Evolutionary conservation across 371 early-diverging fungal genomes (phyloP), one percentile per base, ranked within the genome.

Genomic region (Gilbertella persicaria): DNA sequence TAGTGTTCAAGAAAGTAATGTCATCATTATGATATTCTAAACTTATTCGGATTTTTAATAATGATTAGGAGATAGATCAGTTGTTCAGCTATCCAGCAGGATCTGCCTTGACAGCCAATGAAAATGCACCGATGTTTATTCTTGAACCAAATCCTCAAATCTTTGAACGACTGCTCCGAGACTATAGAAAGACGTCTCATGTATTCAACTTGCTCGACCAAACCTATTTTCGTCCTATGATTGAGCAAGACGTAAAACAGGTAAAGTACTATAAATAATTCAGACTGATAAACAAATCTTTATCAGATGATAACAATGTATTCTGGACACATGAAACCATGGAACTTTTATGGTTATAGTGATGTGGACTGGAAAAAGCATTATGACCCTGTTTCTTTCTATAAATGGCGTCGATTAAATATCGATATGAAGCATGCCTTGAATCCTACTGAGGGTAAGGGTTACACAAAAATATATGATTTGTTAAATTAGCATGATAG

Each of bases 251-350:
- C 33, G 8, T 33, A 10, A n/a, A 16, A 10, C n/a, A 52, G 36
- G 52, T 46, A 46, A n/a, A n/a, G n/a, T n/a, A n/a, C n/a, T n/a
- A n/a, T n/a, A n/a, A n/a, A n/a, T n/a, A n/a, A n/a, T n/a, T n/a
- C n/a, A n/a, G n/a, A n/a, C n/a, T n/a, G n/a, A n/a, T n/a, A n/a
- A n/a, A n/a, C n/a, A n/a, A n/a, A n/a, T n/a, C n/a, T n/a, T 37
- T 4, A 33, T 21, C 41, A 70, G 67, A 56, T 40, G 29, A 17
- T 60, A 5, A 33, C 40, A 30, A 47, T 62, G 9, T 71, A 53
- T 46, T 37, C 37, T 24, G 55, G 48, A 20, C 58, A 58, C 8
- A 61, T 66, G 58, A 67, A 72, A 47, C 72, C 72, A 39, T 72
- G 69, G 72, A 58, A 60, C 17, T 65, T 63, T 16, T 64, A 68